Percentiles rank a stretch among this genome's conserved stretches.
Conservation (phyloP, 352 stramenopile species). For the Blastocystis sp. region DNA sequence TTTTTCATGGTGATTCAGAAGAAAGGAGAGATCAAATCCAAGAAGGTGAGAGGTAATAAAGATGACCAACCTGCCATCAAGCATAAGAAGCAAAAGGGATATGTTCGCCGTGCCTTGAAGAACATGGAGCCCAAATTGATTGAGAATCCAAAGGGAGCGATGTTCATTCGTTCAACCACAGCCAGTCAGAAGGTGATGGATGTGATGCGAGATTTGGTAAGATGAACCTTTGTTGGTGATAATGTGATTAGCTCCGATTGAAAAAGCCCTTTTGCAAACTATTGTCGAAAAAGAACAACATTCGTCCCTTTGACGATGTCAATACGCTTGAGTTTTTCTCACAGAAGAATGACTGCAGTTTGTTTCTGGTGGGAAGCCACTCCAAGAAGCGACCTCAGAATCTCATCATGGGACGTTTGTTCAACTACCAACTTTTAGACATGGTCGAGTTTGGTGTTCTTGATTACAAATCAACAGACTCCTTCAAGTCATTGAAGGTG, state of each 20-base stretch:
- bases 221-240: constrained; percentile 34
- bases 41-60: background rate
- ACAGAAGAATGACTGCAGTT: constrained; percentile 90
- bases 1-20: background rate
- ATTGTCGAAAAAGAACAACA: constrained; percentile 80
- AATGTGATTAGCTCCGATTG: constrained; percentile 15
- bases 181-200: constrained; percentile 76
- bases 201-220: constrained; percentile 74
- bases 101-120: constrained; percentile 76
- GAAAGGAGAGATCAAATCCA: constrained; percentile 1
- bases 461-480: constrained; percentile 84
- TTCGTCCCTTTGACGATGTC: constrained; percentile 84
- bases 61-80: constrained; percentile 2
- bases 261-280: constrained; percentile 67
- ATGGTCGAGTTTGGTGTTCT: constrained; percentile 91
- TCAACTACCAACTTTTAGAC: constrained; percentile 92
- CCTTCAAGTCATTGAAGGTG: constrained; percentile 79
- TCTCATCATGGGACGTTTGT: constrained; percentile 88
- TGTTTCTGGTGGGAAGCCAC: constrained; percentile 88
- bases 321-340: constrained; percentile 84
- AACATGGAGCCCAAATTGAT: constrained; percentile 80
- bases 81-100: constrained; percentile 70
- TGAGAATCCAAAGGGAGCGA: constrained; percentile 80
- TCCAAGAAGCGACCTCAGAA: constrained; percentile 99
- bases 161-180: constrained; percentile 80